Evolutionary conservation across 2,329 filamentous ascomycete genomes (phyloP).

Genomic region (Aspergillus udagawae): DNA sequence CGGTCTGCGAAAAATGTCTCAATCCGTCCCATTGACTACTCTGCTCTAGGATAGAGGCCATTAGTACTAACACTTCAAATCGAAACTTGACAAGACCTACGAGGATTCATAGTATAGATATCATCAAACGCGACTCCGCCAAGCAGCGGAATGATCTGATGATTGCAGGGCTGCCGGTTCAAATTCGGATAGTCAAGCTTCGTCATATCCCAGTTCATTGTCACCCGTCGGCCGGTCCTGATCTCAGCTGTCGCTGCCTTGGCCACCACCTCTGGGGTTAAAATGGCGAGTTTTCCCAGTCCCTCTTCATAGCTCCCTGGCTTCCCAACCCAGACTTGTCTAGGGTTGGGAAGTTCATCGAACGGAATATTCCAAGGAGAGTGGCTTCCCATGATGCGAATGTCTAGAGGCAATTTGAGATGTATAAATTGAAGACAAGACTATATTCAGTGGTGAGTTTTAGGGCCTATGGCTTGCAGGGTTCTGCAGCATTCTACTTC

Average conservation of each 20-base stretch:
- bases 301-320: conserved; percentile 50
- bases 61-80: background rate
- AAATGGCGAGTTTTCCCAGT: conserved; percentile 47
- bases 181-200: conserved; percentile 56
- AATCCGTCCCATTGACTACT: conserved; percentile 52
- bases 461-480: background rate
- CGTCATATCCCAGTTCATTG: conserved; percentile 53
- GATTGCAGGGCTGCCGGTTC: conserved; percentile 48
- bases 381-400: conserved; percentile 5
- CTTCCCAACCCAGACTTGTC: conserved; percentile 46
- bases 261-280: conserved; percentile 52
- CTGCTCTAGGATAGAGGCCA: conserved; percentile 32
- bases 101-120: conserved; percentile 49
- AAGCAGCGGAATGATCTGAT: conserved; percentile 49
- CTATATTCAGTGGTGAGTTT: background rate
- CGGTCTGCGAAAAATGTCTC: conserved; percentile 46
- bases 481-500: background rate
- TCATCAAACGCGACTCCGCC: conserved; percentile 49
- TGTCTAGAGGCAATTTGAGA: conserved; percentile 1
- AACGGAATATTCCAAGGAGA: conserved; percentile 33
- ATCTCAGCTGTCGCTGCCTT: conserved; percentile 50
- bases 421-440: background rate
- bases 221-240: conserved; percentile 48
- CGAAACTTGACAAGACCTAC: conserved; percentile 20
- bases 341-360: conserved; percentile 47